Percentiles rank a stretch among this genome's conserved stretches.
These are phyloP conservation scores for Yarrowia galli DNA, from an alignment of 1,139 yeast species.

Conservation along the genomic window DNA sequence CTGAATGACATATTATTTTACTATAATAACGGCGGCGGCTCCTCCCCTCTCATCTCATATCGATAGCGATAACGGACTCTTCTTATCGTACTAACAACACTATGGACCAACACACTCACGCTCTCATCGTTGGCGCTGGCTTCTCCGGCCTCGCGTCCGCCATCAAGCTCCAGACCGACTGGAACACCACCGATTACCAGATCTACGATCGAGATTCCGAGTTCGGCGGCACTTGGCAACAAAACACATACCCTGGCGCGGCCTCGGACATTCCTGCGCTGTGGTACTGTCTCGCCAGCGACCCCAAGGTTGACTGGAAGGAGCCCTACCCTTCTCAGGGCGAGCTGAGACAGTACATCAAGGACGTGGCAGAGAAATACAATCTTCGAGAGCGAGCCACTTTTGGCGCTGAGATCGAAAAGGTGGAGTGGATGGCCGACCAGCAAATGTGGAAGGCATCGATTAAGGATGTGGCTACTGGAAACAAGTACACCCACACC, in stretches of 20 bases:
- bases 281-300: conserved; percentile 36
- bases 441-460: conserved; percentile 22
- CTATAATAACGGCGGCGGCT: conserved; percentile 7
- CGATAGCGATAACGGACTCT: not conserved
- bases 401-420: conserved; percentile 23
- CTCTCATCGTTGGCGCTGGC: conserved; percentile 29
- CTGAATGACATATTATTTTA: conserved; percentile 2
- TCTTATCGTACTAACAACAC: not conserved
- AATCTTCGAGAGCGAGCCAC: conserved; percentile 18
- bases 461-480: conserved; percentile 22
- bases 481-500: conserved; percentile 13
- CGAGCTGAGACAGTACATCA: conserved; percentile 28
- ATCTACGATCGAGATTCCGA: conserved; percentile 32
- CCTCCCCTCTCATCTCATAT: not conserved
- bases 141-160: conserved; percentile 32
- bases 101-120: conserved; percentile 17
- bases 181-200: conserved; percentile 27
- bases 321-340: conserved; percentile 29
- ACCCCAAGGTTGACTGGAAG: conserved; percentile 38
- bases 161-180: conserved; percentile 32
- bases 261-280: conserved; percentile 37
- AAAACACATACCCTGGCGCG: conserved; percentile 58
- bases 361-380: conserved; percentile 26
- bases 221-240: conserved; percentile 62
- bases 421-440: conserved; percentile 22